These are phyloP conservation scores for Fusarium oxysporum DNA, from an alignment of 2,329 filamentous ascomycete species.

Conservation along the genomic window DNA sequence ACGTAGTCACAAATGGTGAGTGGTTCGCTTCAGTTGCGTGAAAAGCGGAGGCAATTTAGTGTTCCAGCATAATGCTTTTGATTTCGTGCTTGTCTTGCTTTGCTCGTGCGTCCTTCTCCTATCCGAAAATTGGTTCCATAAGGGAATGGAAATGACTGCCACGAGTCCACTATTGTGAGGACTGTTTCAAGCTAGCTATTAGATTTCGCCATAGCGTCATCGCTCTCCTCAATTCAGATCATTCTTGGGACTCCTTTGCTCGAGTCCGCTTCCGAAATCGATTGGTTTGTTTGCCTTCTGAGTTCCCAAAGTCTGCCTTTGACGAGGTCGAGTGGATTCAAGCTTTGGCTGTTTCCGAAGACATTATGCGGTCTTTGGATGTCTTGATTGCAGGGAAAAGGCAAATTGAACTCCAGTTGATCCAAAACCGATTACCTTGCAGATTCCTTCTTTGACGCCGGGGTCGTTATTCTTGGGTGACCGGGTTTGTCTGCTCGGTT, in stretches of 20 bases:
- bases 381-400: constrained; percentile 38
- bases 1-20: constrained; percentile 29
- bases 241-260: constrained; percentile 34
- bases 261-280: constrained; percentile 46
- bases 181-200: constrained; percentile 53
- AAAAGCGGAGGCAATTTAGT: constrained; percentile 19
- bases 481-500: constrained; percentile 40
- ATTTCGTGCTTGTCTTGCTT: constrained; percentile 49
- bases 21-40: constrained; percentile 27
- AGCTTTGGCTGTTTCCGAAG: constrained; percentile 45
- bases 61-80: constrained; percentile 48
- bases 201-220: constrained; percentile 52
- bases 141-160: constrained; percentile 39
- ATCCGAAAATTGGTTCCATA: constrained; percentile 43
- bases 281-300: constrained; percentile 35
- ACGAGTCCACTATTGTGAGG: constrained; percentile 48
- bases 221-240: constrained; percentile 49
- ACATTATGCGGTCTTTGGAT: constrained; percentile 41
- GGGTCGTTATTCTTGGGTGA: constrained; percentile 26
- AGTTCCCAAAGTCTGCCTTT: constrained; percentile 46
- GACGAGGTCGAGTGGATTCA: constrained; percentile 48
- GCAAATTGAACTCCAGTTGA: constrained; percentile 46
- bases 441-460: constrained; percentile 34
- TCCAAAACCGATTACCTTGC: constrained; percentile 42
- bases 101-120: constrained; percentile 42